Conservation (phyloP, 306 rosid species). For the Senna tora region DNA sequence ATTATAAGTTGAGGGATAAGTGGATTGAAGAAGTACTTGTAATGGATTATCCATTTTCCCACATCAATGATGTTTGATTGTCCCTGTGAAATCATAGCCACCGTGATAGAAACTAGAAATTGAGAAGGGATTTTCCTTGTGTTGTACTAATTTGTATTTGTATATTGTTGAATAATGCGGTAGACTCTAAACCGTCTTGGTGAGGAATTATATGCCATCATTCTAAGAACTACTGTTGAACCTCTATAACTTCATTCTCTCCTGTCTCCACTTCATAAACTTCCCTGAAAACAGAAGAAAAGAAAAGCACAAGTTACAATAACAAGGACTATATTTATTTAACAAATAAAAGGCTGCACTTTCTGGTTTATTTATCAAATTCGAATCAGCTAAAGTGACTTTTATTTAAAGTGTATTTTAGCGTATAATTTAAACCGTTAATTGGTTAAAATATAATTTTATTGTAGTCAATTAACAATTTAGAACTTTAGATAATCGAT, state of each 20-base stretch:
- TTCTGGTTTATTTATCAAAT: no score
- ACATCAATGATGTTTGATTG: constrained; percentile 35
- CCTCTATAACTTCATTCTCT: not conserved
- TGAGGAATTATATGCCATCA: not conserved
- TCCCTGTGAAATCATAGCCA: constrained; percentile 33
- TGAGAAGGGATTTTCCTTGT: not conserved
- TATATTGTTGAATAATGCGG: not conserved
- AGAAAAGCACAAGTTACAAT: no score
- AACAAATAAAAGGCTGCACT: no score
- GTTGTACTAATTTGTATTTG: not conserved
- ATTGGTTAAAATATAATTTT: no score
- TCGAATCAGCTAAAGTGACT: no score
- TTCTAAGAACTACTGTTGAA: not conserved
- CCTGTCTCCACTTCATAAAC: no score
- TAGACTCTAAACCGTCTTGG: not conserved
- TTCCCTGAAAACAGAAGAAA: no score
- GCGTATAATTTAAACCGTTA: no score
- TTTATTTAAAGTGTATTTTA: no score
- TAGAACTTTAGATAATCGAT: no score
- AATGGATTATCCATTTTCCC: constrained; percentile 42
- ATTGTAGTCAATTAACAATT: no score
- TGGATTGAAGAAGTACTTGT: constrained; percentile 39
- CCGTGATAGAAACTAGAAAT: constrained; percentile 2
- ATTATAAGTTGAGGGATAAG: constrained; percentile 24
- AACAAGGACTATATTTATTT: no score